These are phyloP conservation scores for Termitomyces sp. DNA, from an alignment of 768 basidiomycete genomes.

Conservation along the genomic window DNA sequence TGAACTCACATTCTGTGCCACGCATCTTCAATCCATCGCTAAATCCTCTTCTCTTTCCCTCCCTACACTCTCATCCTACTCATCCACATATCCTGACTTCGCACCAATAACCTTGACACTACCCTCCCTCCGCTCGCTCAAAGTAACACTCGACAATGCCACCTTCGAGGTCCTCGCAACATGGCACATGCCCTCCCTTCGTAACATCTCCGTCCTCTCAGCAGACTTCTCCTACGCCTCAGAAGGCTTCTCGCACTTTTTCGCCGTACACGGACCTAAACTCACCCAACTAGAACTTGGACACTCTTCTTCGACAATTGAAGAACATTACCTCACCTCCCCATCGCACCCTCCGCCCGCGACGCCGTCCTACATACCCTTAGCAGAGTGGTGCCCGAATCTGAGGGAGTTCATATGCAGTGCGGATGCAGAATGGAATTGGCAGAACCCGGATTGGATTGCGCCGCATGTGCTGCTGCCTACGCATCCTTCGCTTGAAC, in stretches of 20 bases:
- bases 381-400: constrained; percentile 70
- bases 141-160: constrained; percentile 67
- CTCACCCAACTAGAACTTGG: constrained; percentile 69
- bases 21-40: constrained; percentile 34
- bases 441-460: constrained; percentile 78
- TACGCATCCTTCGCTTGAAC: constrained; percentile 53
- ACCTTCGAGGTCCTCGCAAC: constrained; percentile 64
- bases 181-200: constrained; percentile 64
- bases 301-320: constrained; percentile 63
- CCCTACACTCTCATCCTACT: background rate
- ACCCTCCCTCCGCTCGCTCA: constrained; percentile 66
- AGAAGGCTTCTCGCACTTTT: constrained; percentile 61
- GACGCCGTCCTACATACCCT: constrained; percentile 35
- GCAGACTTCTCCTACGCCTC: constrained; percentile 72
- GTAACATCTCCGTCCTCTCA: constrained; percentile 63
- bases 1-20: constrained; percentile 58
- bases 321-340: constrained; percentile 62
- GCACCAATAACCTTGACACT: constrained; percentile 36
- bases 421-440: constrained; percentile 80
- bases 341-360: constrained; percentile 34
- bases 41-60: constrained; percentile 10
- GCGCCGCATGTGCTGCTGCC: constrained; percentile 72
- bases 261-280: constrained; percentile 59
- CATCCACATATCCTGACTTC: constrained; percentile 9
- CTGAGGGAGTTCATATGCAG: constrained; percentile 68